Evolutionary conservation across 257 asterid species (phyloP).

Genomic region (Solanum stenotomum): DNA sequence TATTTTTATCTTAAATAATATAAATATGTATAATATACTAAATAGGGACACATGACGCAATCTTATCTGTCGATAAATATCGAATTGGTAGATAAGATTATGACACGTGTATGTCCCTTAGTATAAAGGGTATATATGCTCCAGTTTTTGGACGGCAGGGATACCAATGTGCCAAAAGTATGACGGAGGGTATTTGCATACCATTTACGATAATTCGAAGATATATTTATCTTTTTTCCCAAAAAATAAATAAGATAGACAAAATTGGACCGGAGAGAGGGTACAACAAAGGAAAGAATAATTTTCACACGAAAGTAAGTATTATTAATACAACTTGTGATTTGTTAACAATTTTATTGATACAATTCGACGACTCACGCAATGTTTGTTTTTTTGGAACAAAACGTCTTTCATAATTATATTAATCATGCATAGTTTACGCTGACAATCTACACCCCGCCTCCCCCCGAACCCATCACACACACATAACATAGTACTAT

Average conservation of each 20-base stretch:
- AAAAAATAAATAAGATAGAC: too few species aligned
- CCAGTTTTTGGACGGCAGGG: too few species aligned
- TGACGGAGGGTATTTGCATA: too few species aligned
- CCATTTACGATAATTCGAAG: too few species aligned
- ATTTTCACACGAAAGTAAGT: not conserved
- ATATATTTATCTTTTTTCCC: too few species aligned
- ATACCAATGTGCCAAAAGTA: too few species aligned
- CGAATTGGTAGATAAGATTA: too few species aligned
- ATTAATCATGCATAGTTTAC: not conserved
- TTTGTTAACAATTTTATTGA: not conserved
- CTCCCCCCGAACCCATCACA: not conserved
- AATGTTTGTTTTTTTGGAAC: not conserved
- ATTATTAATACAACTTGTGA: not conserved
- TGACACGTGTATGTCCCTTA: too few species aligned
- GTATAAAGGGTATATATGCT: too few species aligned
- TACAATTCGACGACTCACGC: not conserved
- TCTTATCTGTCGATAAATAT: too few species aligned
- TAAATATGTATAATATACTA: too few species aligned
- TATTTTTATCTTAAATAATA: not conserved
- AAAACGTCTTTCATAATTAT: not conserved
- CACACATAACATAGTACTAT: not conserved
- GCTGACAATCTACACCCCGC: not conserved
- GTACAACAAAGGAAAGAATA: not conserved
- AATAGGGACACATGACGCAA: too few species aligned
- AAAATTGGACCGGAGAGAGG: not conserved